These are phyloP conservation scores for Zelonia costaricensis DNA, from an alignment of 208 protist genomes.

Conservation along the genomic window DNA sequence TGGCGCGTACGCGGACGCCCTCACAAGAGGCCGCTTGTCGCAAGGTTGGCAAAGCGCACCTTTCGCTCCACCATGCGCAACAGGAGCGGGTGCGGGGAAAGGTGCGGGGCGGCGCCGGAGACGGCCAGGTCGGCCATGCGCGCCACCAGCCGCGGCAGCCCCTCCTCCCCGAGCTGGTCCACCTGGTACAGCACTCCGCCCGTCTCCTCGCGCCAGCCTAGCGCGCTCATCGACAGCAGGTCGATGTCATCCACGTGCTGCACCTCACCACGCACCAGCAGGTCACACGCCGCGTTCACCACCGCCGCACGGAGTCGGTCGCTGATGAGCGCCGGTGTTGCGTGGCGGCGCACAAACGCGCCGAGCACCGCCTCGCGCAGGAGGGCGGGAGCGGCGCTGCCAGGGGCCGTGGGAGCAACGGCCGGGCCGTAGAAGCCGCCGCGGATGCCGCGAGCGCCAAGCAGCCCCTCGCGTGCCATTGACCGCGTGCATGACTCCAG, in stretches of 20 bases:
- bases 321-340: slow-evolving; percentile 35
- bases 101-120: slow-evolving; percentile 29
- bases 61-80: slow-evolving; percentile 42
- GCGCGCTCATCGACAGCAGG: slow-evolving; percentile 53
- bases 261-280: slow-evolving; percentile 50
- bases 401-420: slow-evolving; percentile 3
- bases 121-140: slow-evolving; percentile 41
- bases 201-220: slow-evolving; percentile 59
- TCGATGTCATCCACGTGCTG: slow-evolving; percentile 51
- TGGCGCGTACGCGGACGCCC: too few species aligned
- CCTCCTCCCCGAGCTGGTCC: slow-evolving; percentile 33
- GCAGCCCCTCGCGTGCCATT: slow-evolving; percentile 49
- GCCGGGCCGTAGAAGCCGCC: slow-evolving; percentile 57
- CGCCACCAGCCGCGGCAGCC: slow-evolving; percentile 34
- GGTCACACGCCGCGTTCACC: slow-evolving; percentile 58
- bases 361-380: slow-evolving; percentile 25
- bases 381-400: background rate
- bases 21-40: slow-evolving; percentile 15
- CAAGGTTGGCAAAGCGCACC: slow-evolving; percentile 48
- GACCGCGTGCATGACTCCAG: slow-evolving; percentile 19
- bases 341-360: slow-evolving; percentile 33
- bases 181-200: slow-evolving; percentile 61
- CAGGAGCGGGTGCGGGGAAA: slow-evolving; percentile 65
- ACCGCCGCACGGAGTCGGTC: slow-evolving; percentile 66
- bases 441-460: slow-evolving; percentile 25